Evolutionary conservation across 208 protist species (phyloP), one percentile per base, ranked within the genome.

Genomic region (Herpetomonas tarakana): DNA sequence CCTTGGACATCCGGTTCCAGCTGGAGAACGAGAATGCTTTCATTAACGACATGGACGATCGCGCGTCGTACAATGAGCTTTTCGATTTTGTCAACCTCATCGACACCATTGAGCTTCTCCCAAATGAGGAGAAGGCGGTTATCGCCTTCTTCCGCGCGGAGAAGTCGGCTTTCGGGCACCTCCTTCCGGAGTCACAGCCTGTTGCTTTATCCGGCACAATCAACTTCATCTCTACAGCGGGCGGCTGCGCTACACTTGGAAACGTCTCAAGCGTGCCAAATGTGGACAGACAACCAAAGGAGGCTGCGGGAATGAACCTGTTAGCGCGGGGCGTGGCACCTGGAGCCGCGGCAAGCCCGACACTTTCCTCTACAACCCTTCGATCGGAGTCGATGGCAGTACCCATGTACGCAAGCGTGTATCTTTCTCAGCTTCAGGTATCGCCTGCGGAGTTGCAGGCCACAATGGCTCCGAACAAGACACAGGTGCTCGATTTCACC

Each of bases 401-500:
- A 25, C 76, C 80, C 11, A 90, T 89, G 46, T 66, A 64, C 14
- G 84, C 74, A 0, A 82, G 60, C 49, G 78, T 94, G 1, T 94
- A 81, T 69, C 58, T 92, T 1, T 94, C 88, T 0, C 65, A 58
- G 29, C 58, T 94, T 2, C 73, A 87, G 7, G 68, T 94, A 3
- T 90, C 83, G 0, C 51, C 67, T 0, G 47, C 78, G 7, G 81
- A 92, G 55, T 66, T 94, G 19, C 76, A 91, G 28, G 58, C 76
- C 12, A 88, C 83, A 0, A 88, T 92, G 76, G 54, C 76, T 4
- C 79, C 78, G 6, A 87, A 83, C 56, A 91, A 87, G 70, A 92
- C 79, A 19, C 76, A 84, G 16, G 64, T 92, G 3, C 64, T 81
- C 3, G 81, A 85, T 39, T 91, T 94, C 61, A 65, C 71, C 18